Evolutionary conservation across 139 green algal genomes (phyloP).

Genomic region (Nannochloris sp.): DNA sequence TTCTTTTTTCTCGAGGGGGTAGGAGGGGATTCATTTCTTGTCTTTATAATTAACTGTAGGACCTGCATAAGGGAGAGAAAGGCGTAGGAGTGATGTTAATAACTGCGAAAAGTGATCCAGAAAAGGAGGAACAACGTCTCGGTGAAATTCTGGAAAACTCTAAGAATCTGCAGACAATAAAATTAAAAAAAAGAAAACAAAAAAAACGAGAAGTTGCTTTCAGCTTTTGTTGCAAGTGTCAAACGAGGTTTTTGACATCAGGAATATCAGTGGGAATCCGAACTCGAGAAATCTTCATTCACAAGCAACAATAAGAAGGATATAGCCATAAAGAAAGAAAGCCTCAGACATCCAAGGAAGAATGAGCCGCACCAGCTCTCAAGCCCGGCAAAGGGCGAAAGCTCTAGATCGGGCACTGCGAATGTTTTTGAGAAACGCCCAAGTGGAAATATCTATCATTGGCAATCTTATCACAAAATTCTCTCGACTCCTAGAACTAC

Average conservation of each 20-base stretch:
- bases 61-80: too few relatives aligned
- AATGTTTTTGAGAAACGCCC: conserved; percentile 67
- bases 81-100: too few relatives aligned
- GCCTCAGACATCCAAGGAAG: conserved; percentile 73
- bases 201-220: neutral
- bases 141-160: too few relatives aligned
- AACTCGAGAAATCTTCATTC: conserved; percentile 7
- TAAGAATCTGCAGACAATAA: too few relatives aligned
- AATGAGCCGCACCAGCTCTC: conserved; percentile 58
- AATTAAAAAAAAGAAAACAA: neutral
- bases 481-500: too few relatives aligned
- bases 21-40: neutral
- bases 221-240: too few relatives aligned
- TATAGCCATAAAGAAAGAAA: neutral
- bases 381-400: conserved; percentile 58
- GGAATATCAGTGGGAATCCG: conserved; percentile 15
- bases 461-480: neutral
- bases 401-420: conserved; percentile 68
- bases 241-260: neutral
- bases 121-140: neutral
- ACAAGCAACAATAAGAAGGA: neutral
- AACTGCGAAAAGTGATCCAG: neutral
- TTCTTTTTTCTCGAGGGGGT: too few relatives aligned
- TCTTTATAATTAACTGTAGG: too few relatives aligned
- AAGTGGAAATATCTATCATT: conserved; percentile 38